A percentile compares a stretch with the other conserved stretches of the same genome.
Evolutionary conservation across 768 basidiomycete genomes (phyloP).

Genomic region (Tricholoma sp.): DNA sequence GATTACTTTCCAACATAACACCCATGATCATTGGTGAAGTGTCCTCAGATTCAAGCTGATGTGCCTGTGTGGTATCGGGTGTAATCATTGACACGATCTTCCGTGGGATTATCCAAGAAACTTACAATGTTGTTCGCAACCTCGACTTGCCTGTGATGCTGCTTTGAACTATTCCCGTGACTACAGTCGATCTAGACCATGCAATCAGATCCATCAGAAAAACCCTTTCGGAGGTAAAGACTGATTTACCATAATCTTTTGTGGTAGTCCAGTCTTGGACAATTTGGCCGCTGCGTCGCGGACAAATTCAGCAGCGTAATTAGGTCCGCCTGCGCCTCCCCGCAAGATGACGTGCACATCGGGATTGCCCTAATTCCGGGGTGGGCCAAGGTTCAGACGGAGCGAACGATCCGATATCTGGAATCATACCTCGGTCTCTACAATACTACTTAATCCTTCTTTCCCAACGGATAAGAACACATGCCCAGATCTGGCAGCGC

Average conservation of each 20-base stretch:
- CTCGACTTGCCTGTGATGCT: conserved; percentile 81
- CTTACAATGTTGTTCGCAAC: conserved; percentile 89
- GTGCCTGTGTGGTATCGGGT: conserved; percentile 40
- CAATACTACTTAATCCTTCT: conserved; percentile 90
- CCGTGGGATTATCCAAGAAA: conserved; percentile 8
- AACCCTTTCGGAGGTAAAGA: background rate
- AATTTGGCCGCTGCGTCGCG: conserved; percentile 71
- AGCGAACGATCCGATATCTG: background rate
- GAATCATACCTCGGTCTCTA: conserved; percentile 77
- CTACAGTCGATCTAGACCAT: conserved; percentile 82
- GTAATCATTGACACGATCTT: conserved; percentile 11
- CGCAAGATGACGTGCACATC: conserved; percentile 94
- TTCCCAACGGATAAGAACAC: conserved; percentile 97
- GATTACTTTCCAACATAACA: conserved; percentile 94
- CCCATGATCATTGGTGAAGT: conserved; percentile 78
- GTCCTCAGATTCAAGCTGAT: conserved; percentile 66
- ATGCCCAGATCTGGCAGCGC: conserved; percentile 85
- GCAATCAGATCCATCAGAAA: background rate
- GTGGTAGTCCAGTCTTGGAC: conserved; percentile 68
- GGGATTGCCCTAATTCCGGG: conserved; percentile 63
- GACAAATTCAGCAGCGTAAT: conserved; percentile 79
- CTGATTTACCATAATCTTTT: conserved; percentile 77
- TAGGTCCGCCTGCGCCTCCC: conserved; percentile 86
- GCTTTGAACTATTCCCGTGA: conserved; percentile 93
- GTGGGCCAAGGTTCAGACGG: background rate